phyloP scores from a whole-genome alignment of 371 early-diverging fungal species.

The Amoeboaphelidium protococcarum region DNA sequence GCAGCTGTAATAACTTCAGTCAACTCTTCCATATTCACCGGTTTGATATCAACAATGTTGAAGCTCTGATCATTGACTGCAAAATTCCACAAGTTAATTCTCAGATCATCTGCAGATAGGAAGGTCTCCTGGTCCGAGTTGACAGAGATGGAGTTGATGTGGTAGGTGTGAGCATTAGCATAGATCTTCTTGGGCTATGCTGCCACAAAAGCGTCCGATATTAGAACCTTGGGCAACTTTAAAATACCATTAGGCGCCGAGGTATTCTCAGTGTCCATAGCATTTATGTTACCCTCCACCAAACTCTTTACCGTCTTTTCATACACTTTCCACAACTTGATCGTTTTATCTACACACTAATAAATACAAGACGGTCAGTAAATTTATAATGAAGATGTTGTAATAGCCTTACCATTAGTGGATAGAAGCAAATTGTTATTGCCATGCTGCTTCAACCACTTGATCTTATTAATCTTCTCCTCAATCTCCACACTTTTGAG shows the following conservation, averaged over 20 bases:
- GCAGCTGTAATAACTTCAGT: slow-evolving; percentile 97
- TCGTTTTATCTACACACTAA: slow-evolving; percentile 57
- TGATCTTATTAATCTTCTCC: slow-evolving; percentile 97
- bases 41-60: slow-evolving; percentile 98
- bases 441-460: slow-evolving; percentile 82
- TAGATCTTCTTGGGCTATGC: slow-evolving; percentile 83
- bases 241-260: slow-evolving; percentile 4
- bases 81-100: slow-evolving; percentile 95
- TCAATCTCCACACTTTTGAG: slow-evolving; percentile 96
- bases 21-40: slow-evolving; percentile 92
- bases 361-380: too few relatives aligned
- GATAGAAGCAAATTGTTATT: slow-evolving; percentile 84
- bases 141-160: slow-evolving; percentile 94
- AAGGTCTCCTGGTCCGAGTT: slow-evolving; percentile 92
- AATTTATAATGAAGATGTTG: too few relatives aligned
- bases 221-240: slow-evolving; percentile 59
- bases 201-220: slow-evolving; percentile 79
- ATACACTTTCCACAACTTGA: slow-evolving; percentile 96
- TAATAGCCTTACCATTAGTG: slow-evolving; percentile 70
- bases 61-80: slow-evolving; percentile 87
- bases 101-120: slow-evolving; percentile 89
- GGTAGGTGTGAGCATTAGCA: slow-evolving; percentile 94
- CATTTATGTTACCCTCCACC: too few relatives aligned
- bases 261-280: too few relatives aligned
- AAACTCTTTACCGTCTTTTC: slow-evolving; percentile 84